A percentile compares a stretch with the other conserved stretches of the same genome.
phyloP scores from a whole-genome alignment of 306 rosid species.

The Cucumis hystrix region DNA sequence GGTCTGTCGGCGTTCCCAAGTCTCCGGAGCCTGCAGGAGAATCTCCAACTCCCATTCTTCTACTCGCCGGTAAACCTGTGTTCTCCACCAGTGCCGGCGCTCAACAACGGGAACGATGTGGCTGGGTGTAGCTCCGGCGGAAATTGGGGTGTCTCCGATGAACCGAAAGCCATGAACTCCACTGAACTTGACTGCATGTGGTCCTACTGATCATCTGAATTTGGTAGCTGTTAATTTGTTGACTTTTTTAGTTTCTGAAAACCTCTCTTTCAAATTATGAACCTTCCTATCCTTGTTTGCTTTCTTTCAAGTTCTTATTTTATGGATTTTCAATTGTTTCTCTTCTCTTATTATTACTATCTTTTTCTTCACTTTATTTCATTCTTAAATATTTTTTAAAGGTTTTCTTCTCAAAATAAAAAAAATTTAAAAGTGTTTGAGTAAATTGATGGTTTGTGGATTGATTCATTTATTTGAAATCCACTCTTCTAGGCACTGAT shows the following conservation, averaged over 20 bases:
- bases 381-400: too few species aligned
- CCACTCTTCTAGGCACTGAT: too few species aligned
- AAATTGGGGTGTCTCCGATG: conserved; percentile 32
- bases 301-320: background rate
- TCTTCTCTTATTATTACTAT: too few species aligned
- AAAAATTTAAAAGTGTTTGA: too few species aligned
- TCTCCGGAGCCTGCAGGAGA: conserved; percentile 72
- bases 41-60: conserved; percentile 58
- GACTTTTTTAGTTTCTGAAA: background rate
- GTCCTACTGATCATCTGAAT: conserved; percentile 28
- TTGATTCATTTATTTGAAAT: too few species aligned
- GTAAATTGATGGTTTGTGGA: too few species aligned
- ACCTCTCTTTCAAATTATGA: background rate
- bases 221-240: background rate
- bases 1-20: conserved; percentile 74
- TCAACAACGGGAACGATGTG: conserved; percentile 10
- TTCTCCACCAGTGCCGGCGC: background rate
- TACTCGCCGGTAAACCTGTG: conserved; percentile 11
- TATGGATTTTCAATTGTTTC: background rate
- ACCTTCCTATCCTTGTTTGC: background rate
- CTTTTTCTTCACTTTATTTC: background rate
- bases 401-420: too few species aligned
- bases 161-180: conserved; percentile 22
- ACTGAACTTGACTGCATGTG: conserved; percentile 83
- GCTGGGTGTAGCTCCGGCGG: conserved; percentile 13